Evolutionary conservation across 129 eudicot genomes (phyloP).

Genomic region (Flaveria robusta): DNA sequence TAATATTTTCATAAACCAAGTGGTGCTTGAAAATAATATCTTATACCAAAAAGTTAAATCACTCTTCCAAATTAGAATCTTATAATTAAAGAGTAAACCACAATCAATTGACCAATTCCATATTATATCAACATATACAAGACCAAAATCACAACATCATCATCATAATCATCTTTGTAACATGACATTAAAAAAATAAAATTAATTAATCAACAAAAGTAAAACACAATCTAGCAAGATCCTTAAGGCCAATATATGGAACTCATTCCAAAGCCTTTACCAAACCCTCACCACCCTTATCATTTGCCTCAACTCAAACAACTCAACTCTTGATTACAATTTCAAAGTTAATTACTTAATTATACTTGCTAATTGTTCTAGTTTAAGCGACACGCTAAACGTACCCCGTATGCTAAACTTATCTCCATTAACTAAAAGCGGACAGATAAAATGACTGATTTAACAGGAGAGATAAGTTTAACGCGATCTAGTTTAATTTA

Average conservation of each 20-base stretch:
- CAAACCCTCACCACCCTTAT: slow-evolving; percentile 22
- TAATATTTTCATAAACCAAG: not conserved
- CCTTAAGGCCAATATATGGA: slow-evolving; percentile 29
- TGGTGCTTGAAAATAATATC: slow-evolving; percentile 17
- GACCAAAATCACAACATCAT: not conserved
- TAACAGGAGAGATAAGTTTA: no score
- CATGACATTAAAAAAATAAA: slow-evolving; percentile 10
- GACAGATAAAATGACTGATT: no score
- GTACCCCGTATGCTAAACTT: no score
- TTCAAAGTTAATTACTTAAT: not conserved
- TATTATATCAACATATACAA: not conserved
- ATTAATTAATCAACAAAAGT: slow-evolving; percentile 20
- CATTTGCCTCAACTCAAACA: no score
- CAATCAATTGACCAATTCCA: slow-evolving; percentile 15
- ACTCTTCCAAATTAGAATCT: slow-evolving; percentile 21
- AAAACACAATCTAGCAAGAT: slow-evolving; percentile 29
- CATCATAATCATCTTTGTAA: slow-evolving; percentile 1
- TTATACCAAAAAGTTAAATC: not conserved
- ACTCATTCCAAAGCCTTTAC: slow-evolving; percentile 36
- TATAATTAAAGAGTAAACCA: not conserved
- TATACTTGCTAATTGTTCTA: slow-evolving; percentile 4
- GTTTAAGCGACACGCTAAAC: no score
- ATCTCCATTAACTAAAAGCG: no score
- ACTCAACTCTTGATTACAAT: slow-evolving; percentile 6
- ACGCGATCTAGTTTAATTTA: not conserved